These are phyloP conservation scores for Fusarium ambrosium DNA, from an alignment of 2,329 filamentous ascomycete species.

Conservation along the genomic window DNA sequence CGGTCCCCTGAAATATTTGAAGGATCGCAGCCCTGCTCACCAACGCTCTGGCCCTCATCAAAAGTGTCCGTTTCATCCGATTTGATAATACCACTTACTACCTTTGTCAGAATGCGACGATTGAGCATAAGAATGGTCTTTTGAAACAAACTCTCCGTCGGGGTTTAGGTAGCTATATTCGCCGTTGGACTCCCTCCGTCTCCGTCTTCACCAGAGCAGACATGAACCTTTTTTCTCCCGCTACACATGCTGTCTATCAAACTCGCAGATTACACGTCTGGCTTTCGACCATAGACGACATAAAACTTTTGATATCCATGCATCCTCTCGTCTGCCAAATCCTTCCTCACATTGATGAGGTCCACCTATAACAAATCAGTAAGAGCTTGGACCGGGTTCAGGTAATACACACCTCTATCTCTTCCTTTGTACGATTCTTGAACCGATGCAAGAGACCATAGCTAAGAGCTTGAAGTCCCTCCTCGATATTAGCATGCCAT, in stretches of 20 bases:
- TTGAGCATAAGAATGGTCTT: background rate
- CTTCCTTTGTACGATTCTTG: conserved; percentile 3
- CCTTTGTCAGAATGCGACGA: background rate
- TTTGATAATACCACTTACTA: background rate
- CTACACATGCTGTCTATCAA: background rate
- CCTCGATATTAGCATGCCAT: background rate
- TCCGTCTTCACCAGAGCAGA: background rate
- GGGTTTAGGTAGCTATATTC: background rate
- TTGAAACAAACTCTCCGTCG: background rate
- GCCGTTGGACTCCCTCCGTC: background rate
- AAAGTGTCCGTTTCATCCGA: background rate
- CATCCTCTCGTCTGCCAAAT: background rate
- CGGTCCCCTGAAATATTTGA: background rate
- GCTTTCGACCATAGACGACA: conserved; percentile 7
- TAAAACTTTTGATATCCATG: conserved; percentile 5
- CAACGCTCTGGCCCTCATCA: background rate
- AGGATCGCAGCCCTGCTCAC: background rate
- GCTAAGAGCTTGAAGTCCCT: conserved; percentile 1
- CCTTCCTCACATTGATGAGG: background rate
- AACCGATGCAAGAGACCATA: background rate
- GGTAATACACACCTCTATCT: conserved; percentile 6
- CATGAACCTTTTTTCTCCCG: background rate
- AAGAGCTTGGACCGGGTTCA: background rate
- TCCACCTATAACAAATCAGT: background rate
- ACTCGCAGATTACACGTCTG: background rate